Percentiles rank a stretch among this genome's conserved stretches.
Conservation (phyloP, 352 stramenopile species). For the Phytophthora podocarpi region DNA sequence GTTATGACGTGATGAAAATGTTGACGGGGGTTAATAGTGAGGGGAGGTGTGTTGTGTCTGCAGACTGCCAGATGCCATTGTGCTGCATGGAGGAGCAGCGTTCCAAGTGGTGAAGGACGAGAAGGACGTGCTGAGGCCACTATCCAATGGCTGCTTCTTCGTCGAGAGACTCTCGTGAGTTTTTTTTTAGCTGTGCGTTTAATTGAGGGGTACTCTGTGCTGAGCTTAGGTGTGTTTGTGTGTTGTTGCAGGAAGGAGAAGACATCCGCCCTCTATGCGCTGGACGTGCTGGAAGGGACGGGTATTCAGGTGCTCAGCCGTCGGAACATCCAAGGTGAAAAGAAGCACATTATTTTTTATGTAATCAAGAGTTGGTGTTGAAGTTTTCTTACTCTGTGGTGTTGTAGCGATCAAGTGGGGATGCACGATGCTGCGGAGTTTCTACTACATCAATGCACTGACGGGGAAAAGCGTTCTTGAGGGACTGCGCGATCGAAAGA, state of each 20-base stretch:
- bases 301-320: constrained; percentile 79
- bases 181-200: background rate
- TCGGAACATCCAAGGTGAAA: constrained; percentile 71
- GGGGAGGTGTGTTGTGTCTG: background rate
- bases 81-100: constrained; percentile 72
- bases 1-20: background rate
- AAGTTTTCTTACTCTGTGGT: background rate
- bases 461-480: constrained; percentile 54
- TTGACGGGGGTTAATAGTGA: no score
- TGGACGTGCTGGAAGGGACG: constrained; percentile 78
- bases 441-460: constrained; percentile 83
- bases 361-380: background rate
- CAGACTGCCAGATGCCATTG: constrained; percentile 67
- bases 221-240: constrained; percentile 8
- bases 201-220: background rate
- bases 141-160: constrained; percentile 79
- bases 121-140: constrained; percentile 48
- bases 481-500: constrained; percentile 65
- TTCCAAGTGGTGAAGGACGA: constrained; percentile 72
- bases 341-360: background rate
- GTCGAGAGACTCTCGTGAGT: constrained; percentile 80
- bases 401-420: constrained; percentile 78
- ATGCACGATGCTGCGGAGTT: constrained; percentile 73
- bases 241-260: constrained; percentile 70
- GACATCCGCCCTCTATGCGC: constrained; percentile 58